These are phyloP conservation scores for Mycosphaerella arachidis DNA, from an alignment of 2,329 filamentous ascomycete species.

Conservation along the genomic window DNA sequence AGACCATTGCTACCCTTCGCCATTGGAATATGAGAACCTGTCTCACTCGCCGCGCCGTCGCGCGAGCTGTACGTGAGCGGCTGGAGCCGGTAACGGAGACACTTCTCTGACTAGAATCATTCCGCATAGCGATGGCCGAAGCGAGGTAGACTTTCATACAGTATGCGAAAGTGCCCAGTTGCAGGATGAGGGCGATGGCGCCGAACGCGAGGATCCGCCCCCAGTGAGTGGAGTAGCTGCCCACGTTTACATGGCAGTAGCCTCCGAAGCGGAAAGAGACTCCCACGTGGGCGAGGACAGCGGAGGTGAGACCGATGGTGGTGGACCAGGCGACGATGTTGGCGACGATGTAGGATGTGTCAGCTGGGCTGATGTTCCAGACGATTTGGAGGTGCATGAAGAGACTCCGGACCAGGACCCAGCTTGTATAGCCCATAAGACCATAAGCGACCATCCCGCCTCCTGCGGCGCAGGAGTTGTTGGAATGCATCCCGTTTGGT, in stretches of 20 bases:
- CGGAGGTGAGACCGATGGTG: constrained; percentile 29
- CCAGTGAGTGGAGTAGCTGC: constrained; percentile 37
- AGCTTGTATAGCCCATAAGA: constrained; percentile 73
- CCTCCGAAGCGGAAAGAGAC: constrained; percentile 63
- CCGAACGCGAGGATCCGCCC: constrained; percentile 36
- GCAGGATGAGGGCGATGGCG: constrained; percentile 31
- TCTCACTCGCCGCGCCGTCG: constrained; percentile 67
- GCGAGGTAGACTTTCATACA: constrained; percentile 35
- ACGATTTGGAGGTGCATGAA: constrained; percentile 39
- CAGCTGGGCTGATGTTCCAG: constrained; percentile 34
- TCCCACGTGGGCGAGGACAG: constrained; percentile 42
- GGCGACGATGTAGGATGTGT: constrained; percentile 29
- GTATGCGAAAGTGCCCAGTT: constrained; percentile 34
- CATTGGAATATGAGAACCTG: constrained; percentile 78
- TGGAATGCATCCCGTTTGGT: constrained; percentile 74
- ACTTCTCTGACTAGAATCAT: constrained; percentile 13
- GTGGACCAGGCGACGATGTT: constrained; percentile 31
- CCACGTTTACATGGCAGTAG: constrained; percentile 80
- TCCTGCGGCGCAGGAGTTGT: constrained; percentile 71
- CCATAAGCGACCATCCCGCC: constrained; percentile 74
- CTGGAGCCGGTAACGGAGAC: constrained; percentile 19
- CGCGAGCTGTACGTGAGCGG: constrained; percentile 44
- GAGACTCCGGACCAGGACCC: constrained; percentile 59
- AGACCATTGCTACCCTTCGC: constrained; percentile 73
- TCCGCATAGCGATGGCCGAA: constrained; percentile 18